Evolutionary conservation across 768 basidiomycete genomes (phyloP), one percentile per base, ranked within the genome.

Genomic region (Pleurotus tuoliensis): DNA sequence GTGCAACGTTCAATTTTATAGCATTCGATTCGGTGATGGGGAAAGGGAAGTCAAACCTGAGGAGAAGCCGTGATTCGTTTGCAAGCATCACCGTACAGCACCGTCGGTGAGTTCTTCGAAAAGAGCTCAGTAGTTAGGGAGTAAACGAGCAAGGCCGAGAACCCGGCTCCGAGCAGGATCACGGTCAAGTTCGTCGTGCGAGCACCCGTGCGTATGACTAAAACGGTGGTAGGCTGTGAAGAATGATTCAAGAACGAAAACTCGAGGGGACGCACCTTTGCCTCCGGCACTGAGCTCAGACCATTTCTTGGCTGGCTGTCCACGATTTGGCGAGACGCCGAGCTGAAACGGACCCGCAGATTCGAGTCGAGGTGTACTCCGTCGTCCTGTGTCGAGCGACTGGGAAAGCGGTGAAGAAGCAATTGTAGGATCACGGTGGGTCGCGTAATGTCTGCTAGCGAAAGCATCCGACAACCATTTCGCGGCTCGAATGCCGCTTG

Each of bases 81-180:
- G 65, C 82, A 83, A 38, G 81, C 80, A 47, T 81, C 75, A 41
- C 81, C 81, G 64, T 92, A 91, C 30, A 94, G 71, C 24, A 90
- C 88, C 3, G 91, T 91, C 4, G 92, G 88, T 24, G 90, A 92
- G 67, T 94, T 94, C 67, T 81, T 84, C n/a, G 92, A 91, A 68
- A 92, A 91, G 5, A 93, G 74, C 65, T 94, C 92, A 5, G 91
- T 87, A 13, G 87, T 86, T 30, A 93, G 77, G 18, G 88, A 88
- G 65, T 92, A 94, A 22, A 84, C 71, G 37, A 94, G 79, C 39
- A 94, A 78, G 5, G 81, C 81, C 27, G 90, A 89, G 22, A 94
- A 74, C 15, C 89, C 87, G 4, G 90, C 92, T n/a, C 92, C 92
- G 27, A 92, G 71, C 15, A 94, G 65, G 45, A 85, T 79, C 16